phyloP scores from a whole-genome alignment of 23 red algal genomes.

The Agarophyton chilense region DNA sequence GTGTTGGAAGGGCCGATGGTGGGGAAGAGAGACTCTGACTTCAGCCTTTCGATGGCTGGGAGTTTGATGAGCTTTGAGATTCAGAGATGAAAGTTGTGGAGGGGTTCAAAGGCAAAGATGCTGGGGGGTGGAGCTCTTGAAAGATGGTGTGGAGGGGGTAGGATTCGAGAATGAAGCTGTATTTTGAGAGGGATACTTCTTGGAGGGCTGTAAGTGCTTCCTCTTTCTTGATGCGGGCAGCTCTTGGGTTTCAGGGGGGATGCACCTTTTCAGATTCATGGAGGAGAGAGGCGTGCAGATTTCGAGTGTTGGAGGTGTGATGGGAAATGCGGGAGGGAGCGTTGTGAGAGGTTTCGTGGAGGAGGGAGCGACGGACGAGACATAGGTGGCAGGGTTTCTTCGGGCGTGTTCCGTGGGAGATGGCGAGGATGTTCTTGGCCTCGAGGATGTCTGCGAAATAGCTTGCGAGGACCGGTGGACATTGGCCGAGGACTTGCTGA shows the following conservation, averaged over 20 bases:
- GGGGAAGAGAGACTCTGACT: background rate
- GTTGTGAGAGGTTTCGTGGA: background rate
- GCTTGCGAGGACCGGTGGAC: background rate
- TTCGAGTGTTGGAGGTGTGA: background rate
- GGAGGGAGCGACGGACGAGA: no score
- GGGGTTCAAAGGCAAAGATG: constrained; percentile 4
- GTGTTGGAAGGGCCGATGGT: no score
- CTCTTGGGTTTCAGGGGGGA: background rate
- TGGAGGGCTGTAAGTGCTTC: no score
- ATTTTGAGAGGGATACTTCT: no score
- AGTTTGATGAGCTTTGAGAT: constrained; percentile 23
- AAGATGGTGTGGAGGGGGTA: no score
- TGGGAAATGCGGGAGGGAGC: background rate
- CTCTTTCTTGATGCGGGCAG: background rate
- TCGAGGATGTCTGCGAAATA: no score
- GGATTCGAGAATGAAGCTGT: no score
- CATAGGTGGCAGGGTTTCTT: no score
- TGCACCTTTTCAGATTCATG: background rate
- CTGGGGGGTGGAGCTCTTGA: no score
- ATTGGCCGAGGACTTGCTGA: background rate
- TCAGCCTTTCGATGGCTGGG: background rate
- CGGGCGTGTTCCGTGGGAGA: no score
- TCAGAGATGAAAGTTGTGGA: constrained; percentile 5
- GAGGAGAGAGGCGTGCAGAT: background rate
- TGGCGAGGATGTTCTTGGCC: no score